These are phyloP conservation scores for Craterostigma plantagineum DNA, from an alignment of 257 asterid species.

Conservation along the genomic window DNA sequence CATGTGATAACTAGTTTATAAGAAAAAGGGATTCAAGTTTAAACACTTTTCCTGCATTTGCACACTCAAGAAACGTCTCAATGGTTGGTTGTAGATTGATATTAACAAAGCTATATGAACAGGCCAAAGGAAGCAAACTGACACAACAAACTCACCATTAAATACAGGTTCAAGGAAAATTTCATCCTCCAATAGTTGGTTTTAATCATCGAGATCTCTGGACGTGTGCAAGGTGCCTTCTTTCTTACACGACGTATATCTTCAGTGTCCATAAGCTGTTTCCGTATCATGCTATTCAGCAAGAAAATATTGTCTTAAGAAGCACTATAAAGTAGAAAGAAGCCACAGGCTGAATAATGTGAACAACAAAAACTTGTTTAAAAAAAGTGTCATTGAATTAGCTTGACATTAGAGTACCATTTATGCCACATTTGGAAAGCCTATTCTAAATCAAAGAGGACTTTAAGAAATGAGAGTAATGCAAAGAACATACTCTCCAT, in stretches of 20 bases:
- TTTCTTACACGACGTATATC: constrained; percentile 72
- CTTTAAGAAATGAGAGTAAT: constrained; percentile 1
- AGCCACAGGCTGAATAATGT: no score
- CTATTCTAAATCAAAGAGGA: no score
- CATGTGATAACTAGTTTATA: no score
- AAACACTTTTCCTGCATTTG: no score
- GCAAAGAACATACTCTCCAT: constrained; percentile 74
- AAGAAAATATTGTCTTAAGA: constrained; percentile 11
- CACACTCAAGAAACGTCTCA: no score
- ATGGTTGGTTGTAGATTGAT: no score
- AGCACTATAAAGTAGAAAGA: neutral
- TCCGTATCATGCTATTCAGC: constrained; percentile 44
- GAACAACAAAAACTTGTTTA: no score
- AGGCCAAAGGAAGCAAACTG: neutral
- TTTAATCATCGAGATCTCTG: constrained; percentile 54
- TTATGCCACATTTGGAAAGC: no score
- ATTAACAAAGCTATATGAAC: no score
- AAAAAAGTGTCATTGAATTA: no score
- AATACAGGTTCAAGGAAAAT: constrained; percentile 32
- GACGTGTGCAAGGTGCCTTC: constrained; percentile 75
- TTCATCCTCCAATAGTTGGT: constrained; percentile 51
- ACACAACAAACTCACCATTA: constrained; percentile 31
- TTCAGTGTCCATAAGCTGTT: constrained; percentile 48
- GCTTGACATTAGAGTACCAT: no score
- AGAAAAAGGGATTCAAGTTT: no score